Base-by-base conservation (phyloP, 768 basidiomycete genomes). In the Amanita rubescens region DNA sequence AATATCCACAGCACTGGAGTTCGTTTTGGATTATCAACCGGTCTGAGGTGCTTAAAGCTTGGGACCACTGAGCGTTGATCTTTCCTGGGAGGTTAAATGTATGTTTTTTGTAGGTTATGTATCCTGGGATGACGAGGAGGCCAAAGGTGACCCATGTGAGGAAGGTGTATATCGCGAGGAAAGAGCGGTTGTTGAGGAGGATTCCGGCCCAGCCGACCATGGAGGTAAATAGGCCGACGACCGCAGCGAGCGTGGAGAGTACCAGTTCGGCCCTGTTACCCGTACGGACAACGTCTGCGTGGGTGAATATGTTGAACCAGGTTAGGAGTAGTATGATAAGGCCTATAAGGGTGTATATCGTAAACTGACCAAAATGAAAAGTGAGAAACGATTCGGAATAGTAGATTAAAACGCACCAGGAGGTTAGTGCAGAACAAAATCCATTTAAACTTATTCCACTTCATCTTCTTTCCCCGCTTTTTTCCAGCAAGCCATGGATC, bases 381-480 rank as follows among this genome's bases (percentile, higher is more conserved):
- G 15, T 25, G 41, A 45, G 48, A 39, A 25, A 32, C 32, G 38
- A 38, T 35, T 42, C 41, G 22, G 32, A 30, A 47, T 37, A 8
- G 32, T 32, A 47, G 20, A n/a, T 42, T 47, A 27, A 39, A 46
- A 60, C 68, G 46, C 42, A 74, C 69, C 30, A 82, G 32, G 30
- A 71, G 58, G 63, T 90, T 90, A 49, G 84, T 70, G 38, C 77
- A 42, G 63, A 90, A 85, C 24, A 92, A 66, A 15, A 71, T 70
- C 86, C 86, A 89, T 63, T 92, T 92, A 76, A 90, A 92, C 58
- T 74, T 75, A 63, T 81, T 92, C 89, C 89, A 92, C n/a, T 82
- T 72, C 56, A 84, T 71, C 55, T 70, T 73, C 41, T 59, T 75
- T 17, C 25, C 30, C 14, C 8, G 11, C 20, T 24, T 30, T 15